Evolutionary conservation across 495 filamentous ascomycete species (phyloP).

Genomic region (Talaromyces liani): DNA sequence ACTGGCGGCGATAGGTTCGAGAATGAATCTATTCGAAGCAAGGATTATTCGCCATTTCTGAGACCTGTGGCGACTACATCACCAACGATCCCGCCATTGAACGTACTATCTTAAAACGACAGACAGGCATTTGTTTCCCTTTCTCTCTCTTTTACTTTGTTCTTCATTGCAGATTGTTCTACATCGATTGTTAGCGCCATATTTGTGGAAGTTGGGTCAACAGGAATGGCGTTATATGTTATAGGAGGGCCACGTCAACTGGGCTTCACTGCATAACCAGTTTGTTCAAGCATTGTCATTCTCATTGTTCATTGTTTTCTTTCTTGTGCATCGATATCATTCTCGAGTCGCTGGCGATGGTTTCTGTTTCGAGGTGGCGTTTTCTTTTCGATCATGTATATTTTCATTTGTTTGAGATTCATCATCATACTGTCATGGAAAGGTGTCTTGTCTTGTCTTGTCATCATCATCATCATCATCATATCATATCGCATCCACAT

Average conservation of each 20-base stretch:
- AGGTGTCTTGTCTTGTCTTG: background rate
- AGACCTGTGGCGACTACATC: conserved; percentile 1
- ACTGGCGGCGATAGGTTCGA: background rate
- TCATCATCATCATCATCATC: background rate
- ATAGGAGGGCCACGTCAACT: background rate
- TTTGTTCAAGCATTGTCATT: background rate
- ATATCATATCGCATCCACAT: background rate
- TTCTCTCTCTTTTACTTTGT: background rate
- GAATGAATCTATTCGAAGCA: conserved; percentile 2
- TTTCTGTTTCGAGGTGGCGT: background rate
- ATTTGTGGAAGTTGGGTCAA: background rate
- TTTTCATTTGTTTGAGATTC: background rate
- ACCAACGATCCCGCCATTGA: conserved; percentile 7
- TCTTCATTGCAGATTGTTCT: background rate
- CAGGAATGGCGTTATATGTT: background rate
- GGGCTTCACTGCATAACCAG: background rate
- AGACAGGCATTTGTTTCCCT: background rate
- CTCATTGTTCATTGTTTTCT: background rate
- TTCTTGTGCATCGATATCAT: background rate
- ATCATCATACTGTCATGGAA: conserved; percentile 5
- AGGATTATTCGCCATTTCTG: conserved; percentile 6
- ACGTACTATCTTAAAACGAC: background rate
- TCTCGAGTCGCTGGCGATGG: conserved; percentile 7
- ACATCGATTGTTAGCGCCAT: background rate
- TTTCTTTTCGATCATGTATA: conserved; percentile 5